Base-by-base conservation (phyloP, 31 red algal species). In the Odonthalia washingtoniensis region DNA sequence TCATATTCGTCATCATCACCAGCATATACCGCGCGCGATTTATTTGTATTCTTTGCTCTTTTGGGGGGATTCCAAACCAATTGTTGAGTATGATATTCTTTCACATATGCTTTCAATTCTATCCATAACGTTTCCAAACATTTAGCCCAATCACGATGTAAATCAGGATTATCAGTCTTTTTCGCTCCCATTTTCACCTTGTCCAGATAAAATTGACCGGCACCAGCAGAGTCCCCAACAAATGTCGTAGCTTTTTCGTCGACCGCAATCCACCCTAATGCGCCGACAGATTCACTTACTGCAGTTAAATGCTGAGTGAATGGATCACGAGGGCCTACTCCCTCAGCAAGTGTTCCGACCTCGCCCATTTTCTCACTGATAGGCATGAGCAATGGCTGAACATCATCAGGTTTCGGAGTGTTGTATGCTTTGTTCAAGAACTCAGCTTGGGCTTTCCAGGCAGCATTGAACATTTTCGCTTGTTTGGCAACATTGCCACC, bases 191-290 rank as follows among this genome's bases (percentile, higher is more conserved):
- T 93, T 69, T 87, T 87, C 1, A 97, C 91, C 70, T 87, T 89
- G 70, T 93, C 79, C 42, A 97, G 44, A 76, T 77, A 97, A 45
- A 97, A 90, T 49, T 94, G 87, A 17, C 95, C 91, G 16, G 95
- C 91, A 9, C 88, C 87, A 32, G 82, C 81, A 87, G 90, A 89
- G 62, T 97, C 95, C 1, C 82, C 87, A 70, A 97, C 73, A 74
- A 87, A 97, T n/a, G 52, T 24, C 17, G 88, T 82, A 26, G 95
- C 86, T 74, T 93, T 93, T 66, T 92, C 91, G 21, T 97, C 95
- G 26, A 94, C 90, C 9, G 88, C 95, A 24, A 97, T 91, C 95
- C 95, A 97, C 14, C 95, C 95, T 0, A 97, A 64, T 17, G 90
- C 95, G 35, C 81, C 75, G 39, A 97, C 89, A 27, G 85, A 87